These are phyloP conservation scores for Leishmania amazonensis DNA, from an alignment of 208 protist species.

Conservation along the genomic window DNA sequence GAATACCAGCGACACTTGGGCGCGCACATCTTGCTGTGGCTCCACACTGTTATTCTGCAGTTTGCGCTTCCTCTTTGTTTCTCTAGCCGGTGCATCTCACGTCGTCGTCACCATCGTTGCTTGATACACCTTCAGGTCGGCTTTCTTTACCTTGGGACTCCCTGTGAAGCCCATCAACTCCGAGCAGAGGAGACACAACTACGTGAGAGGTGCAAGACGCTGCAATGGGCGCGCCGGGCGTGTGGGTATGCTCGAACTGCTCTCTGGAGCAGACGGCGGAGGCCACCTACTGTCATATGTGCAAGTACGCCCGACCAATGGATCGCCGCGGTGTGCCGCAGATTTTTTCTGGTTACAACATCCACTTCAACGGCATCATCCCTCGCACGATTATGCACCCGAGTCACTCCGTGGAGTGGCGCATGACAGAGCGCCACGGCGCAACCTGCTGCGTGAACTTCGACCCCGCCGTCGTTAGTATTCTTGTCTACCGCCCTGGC, in stretches of 20 bases:
- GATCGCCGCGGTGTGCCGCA: slow-evolving; percentile 75
- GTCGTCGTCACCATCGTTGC: not conserved
- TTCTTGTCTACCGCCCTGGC: slow-evolving; percentile 82
- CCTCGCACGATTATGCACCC: slow-evolving; percentile 80
- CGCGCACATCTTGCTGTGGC: not conserved
- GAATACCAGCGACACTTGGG: not conserved
- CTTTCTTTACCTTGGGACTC: not conserved
- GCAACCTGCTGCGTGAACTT: slow-evolving; percentile 68
- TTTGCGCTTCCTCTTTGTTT: not conserved
- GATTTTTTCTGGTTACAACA: slow-evolving; percentile 79
- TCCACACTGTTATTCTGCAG: not conserved
- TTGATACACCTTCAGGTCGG: not conserved
- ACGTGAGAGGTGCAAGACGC: not conserved
- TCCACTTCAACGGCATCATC: slow-evolving; percentile 93
- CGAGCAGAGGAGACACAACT: not conserved
- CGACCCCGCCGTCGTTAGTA: slow-evolving; percentile 58
- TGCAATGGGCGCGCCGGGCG: not conserved
- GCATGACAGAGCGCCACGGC: slow-evolving; percentile 90
- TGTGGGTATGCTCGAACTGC: slow-evolving; percentile 71
- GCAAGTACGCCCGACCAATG: slow-evolving; percentile 68
- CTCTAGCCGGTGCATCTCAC: not conserved
- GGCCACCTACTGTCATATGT: slow-evolving; percentile 69
- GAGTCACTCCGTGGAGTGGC: slow-evolving; percentile 90
- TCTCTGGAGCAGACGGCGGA: slow-evolving; percentile 47
- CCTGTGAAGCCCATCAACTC: not conserved